Percentiles rank a stretch among this genome's conserved stretches.
phyloP scores from a whole-genome alignment of 2,329 filamentous ascomycete species.

The Coniochaeta hoffmannii region DNA sequence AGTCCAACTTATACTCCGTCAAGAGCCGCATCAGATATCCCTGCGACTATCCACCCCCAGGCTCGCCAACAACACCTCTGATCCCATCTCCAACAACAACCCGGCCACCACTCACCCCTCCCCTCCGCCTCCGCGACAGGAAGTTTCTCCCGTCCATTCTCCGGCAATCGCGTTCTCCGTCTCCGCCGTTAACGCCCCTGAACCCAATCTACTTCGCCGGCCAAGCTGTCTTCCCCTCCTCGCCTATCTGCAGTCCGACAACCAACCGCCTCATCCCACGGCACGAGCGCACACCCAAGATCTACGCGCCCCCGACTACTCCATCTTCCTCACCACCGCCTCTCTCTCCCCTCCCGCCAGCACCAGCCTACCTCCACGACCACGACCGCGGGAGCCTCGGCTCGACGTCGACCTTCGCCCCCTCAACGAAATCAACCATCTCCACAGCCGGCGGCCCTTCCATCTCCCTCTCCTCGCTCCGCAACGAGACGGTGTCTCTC shows the following conservation, averaged over 20 bases:
- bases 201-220: conserved; percentile 14
- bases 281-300: conserved; percentile 13
- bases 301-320: conserved; percentile 4
- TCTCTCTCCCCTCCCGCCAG: background rate
- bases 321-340: conserved; percentile 5
- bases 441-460: conserved; percentile 5
- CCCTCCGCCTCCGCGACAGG: conserved; percentile 39
- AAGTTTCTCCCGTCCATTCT: conserved; percentile 32
- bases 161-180: conserved; percentile 13
- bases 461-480: conserved; percentile 13
- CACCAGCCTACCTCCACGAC: conserved; percentile 4
- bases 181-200: conserved; percentile 21
- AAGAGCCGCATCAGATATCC: conserved; percentile 17
- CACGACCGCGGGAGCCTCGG: conserved; percentile 9
- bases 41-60: conserved; percentile 17
- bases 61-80: conserved; percentile 35
- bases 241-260: conserved; percentile 29
- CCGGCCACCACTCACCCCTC: conserved; percentile 30
- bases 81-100: conserved; percentile 21
- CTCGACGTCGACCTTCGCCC: conserved; percentile 9
- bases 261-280: conserved; percentile 27
- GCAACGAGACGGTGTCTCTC: conserved; percentile 18
- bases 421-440: conserved; percentile 7
- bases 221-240: conserved; percentile 23
- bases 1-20: conserved; percentile 12